phyloP scores from a whole-genome alignment of 2,329 filamentous ascomycete genomes.

The Fusarium robinianum region DNA sequence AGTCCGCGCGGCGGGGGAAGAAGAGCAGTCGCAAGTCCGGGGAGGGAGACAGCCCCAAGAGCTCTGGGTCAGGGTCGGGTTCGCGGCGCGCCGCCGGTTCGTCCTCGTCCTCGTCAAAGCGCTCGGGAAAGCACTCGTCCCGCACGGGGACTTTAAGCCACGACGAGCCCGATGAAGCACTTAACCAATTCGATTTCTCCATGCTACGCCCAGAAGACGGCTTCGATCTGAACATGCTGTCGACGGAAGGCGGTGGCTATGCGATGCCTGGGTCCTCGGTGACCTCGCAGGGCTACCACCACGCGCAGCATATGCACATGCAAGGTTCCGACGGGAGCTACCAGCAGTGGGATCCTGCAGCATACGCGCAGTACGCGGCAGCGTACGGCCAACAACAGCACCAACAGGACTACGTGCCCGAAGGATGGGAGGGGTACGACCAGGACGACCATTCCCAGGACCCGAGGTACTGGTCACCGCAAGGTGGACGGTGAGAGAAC shows the following conservation, averaged over 20 bases:
- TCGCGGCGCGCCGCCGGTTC: too few species aligned
- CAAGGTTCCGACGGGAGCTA: constrained; percentile 16
- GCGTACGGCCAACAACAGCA: constrained; percentile 28
- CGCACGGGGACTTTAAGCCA: constrained; percentile 17
- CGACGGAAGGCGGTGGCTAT: constrained; percentile 29
- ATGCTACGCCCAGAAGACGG: constrained; percentile 39
- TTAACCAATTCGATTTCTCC: constrained; percentile 38
- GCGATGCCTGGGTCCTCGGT: constrained; percentile 25
- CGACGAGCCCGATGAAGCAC: constrained; percentile 30
- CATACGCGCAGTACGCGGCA: constrained; percentile 26
- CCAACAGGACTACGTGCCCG: constrained; percentile 26
- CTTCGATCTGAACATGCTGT: constrained; percentile 37
- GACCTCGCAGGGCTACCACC: constrained; percentile 21
- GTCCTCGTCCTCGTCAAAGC: constrained; percentile 34
- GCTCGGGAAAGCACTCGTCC: constrained; percentile 29
- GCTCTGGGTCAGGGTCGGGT: constrained; percentile 27
- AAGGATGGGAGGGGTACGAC: constrained; percentile 30
- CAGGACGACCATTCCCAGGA: constrained; percentile 30
- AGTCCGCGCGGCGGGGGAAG: constrained; percentile 39
- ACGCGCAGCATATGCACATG: constrained; percentile 8
- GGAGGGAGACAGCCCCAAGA: constrained; percentile 27
- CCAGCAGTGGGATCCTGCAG: constrained; percentile 25
- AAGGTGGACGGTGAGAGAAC: background rate
- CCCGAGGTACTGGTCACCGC: constrained; percentile 24
- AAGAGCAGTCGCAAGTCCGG: constrained; percentile 31